Evolutionary conservation across 441 rosid species (phyloP).

Genomic region (Jatropha podagrica): DNA sequence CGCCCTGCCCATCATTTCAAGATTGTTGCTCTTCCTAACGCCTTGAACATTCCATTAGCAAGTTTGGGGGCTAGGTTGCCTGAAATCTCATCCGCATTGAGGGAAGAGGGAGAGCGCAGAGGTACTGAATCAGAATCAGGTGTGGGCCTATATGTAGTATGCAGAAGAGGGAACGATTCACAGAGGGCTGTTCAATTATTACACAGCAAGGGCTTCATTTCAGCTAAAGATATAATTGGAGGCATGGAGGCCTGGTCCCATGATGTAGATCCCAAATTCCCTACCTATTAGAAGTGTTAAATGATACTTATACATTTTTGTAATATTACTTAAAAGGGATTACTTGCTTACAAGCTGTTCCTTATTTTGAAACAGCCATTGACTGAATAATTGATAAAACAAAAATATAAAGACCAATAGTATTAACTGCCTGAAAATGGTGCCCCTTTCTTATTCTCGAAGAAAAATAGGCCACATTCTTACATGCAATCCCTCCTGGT

Average conservation of each 20-base stretch:
- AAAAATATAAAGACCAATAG: too few species aligned
- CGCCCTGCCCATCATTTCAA: constrained; percentile 82
- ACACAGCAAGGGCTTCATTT: constrained; percentile 51
- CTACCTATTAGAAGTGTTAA: constrained; percentile 36
- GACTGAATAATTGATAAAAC: too few species aligned
- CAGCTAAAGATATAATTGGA: constrained; percentile 76
- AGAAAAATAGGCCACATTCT: too few species aligned
- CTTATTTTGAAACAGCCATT: neutral
- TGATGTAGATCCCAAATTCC: constrained; percentile 62
- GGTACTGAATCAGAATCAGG: constrained; percentile 26
- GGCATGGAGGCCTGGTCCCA: constrained; percentile 83
- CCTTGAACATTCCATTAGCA: constrained; percentile 69
- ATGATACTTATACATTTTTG: neutral
- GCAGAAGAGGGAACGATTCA: constrained; percentile 92
- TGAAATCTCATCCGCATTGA: constrained; percentile 60
- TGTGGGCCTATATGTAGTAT: constrained; percentile 55
- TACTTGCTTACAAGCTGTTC: too few species aligned
- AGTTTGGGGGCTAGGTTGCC: constrained; percentile 61
- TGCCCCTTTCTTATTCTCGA: too few species aligned
- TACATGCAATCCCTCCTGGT: neutral
- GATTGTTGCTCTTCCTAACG: constrained; percentile 80
- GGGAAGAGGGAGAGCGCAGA: constrained; percentile 36
- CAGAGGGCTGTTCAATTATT: constrained; percentile 80
- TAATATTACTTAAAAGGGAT: neutral
- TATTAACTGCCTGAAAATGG: too few species aligned